Conservation (phyloP, 2,329 filamentous ascomycete genomes). For the Diaporthe batatas region DNA sequence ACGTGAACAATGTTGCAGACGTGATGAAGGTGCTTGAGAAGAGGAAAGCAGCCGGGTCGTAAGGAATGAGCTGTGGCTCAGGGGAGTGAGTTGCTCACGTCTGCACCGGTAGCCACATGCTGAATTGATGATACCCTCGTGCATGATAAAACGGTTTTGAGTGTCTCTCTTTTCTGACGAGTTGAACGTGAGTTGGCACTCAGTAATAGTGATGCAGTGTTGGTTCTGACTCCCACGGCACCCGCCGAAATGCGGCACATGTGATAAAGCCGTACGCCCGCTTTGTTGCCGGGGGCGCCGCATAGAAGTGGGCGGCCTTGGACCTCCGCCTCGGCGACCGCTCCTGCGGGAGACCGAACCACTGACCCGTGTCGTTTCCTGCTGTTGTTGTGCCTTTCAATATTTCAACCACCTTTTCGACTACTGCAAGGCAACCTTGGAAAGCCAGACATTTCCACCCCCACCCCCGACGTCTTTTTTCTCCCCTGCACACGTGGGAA, state of each 20-base stretch:
- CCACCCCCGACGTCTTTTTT: not conserved
- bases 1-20: conserved; percentile 83
- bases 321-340: conserved; percentile 29
- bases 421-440: too few relatives aligned
- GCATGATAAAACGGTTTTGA: not conserved
- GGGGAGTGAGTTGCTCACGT: not conserved
- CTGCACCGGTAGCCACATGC: not conserved
- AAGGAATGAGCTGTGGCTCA: not conserved
- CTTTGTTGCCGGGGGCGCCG: conserved; percentile 31
- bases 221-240: not conserved
- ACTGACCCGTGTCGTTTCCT: conserved; percentile 10
- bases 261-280: conserved; percentile 13
- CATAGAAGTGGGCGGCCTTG: conserved; percentile 26
- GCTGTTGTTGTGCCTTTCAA: conserved; percentile 1
- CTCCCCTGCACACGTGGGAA: not conserved
- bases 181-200: not conserved
- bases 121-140: conserved; percentile 28
- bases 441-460: not conserved
- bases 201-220: not conserved
- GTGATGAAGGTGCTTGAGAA: conserved; percentile 83
- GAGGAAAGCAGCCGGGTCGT: conserved; percentile 56
- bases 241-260: not conserved
- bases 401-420: not conserved
- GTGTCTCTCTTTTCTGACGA: too few relatives aligned
- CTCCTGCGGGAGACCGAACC: conserved; percentile 16